These are phyloP conservation scores for Blastocladiella emersonii DNA, from an alignment of 371 early-diverging fungal genomes.

Conservation along the genomic window DNA sequence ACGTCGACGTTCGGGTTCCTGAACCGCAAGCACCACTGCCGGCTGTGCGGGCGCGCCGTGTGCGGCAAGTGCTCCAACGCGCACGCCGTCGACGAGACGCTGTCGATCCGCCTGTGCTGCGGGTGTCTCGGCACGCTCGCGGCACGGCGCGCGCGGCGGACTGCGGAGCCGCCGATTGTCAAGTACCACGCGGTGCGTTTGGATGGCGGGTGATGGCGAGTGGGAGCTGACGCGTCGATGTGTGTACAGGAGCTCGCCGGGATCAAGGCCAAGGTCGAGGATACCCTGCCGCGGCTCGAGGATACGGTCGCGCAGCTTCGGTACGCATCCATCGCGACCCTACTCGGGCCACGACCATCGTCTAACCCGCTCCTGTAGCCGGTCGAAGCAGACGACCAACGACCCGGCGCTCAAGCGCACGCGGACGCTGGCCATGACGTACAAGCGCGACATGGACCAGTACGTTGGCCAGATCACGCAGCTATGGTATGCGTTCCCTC, in stretches of 20 bases:
- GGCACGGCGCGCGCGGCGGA: too few species aligned
- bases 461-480: constrained; percentile 10
- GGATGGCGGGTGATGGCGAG: too few species aligned
- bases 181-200: too few species aligned
- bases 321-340: too few species aligned
- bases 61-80: constrained; percentile 51
- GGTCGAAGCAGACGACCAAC: too few species aligned
- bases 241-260: not conserved
- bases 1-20: not conserved
- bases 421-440: constrained; percentile 11
- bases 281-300: not conserved
- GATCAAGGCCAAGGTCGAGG: not conserved
- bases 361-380: too few species aligned
- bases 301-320: too few species aligned
- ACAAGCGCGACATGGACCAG: constrained; percentile 10
- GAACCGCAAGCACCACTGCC: constrained; percentile 63
- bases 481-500: not conserved
- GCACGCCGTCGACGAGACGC: constrained; percentile 23
- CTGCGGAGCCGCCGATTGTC: too few species aligned
- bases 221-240: too few species aligned
- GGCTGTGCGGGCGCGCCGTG: constrained; percentile 58
- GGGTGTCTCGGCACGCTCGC: not conserved
- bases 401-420: not conserved
- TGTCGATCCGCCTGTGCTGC: not conserved
- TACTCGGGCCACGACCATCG: too few species aligned